Conservation (phyloP, 2,329 filamentous ascomycete genomes). For the Zymoseptoria brevis region DNA sequence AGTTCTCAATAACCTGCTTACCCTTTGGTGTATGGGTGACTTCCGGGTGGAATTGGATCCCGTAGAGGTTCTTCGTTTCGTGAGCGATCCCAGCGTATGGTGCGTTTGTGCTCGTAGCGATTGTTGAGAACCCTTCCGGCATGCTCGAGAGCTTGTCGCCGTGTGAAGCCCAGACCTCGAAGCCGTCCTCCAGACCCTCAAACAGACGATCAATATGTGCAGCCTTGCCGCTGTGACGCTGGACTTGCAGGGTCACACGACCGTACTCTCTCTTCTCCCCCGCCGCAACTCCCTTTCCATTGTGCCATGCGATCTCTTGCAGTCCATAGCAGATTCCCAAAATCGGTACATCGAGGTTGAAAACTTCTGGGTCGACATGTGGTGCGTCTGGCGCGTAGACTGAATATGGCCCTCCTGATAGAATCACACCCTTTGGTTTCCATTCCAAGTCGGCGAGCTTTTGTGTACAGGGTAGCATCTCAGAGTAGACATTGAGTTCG, state of each 20-base stretch:
- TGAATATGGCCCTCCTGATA: slow-evolving; percentile 65
- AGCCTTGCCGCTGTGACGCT: slow-evolving; percentile 46
- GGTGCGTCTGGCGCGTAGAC: slow-evolving; percentile 74
- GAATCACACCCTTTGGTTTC: slow-evolving; percentile 76
- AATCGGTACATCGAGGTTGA: slow-evolving; percentile 61
- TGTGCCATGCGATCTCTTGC: slow-evolving; percentile 68
- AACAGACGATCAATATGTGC: slow-evolving; percentile 71
- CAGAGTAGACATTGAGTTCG: slow-evolving; percentile 72
- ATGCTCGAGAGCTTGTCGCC: slow-evolving; percentile 73
- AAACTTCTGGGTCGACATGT: slow-evolving; percentile 74
- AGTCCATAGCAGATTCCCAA: slow-evolving; percentile 57
- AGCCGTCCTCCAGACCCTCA: slow-evolving; percentile 59
- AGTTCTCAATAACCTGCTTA: slow-evolving; percentile 68
- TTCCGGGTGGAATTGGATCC: slow-evolving; percentile 87
- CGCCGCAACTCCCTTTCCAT: slow-evolving; percentile 57
- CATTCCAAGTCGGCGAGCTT: slow-evolving; percentile 69
- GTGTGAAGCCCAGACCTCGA: slow-evolving; percentile 81
- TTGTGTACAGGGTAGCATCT: slow-evolving; percentile 81
- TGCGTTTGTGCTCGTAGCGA: slow-evolving; percentile 69
- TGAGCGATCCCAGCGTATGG: slow-evolving; percentile 75
- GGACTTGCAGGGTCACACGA: slow-evolving; percentile 57
- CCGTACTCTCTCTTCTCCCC: slow-evolving; percentile 65
- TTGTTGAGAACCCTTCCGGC: slow-evolving; percentile 62
- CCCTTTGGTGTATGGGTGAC: slow-evolving; percentile 66
- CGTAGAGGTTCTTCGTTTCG: slow-evolving; percentile 61